These are phyloP conservation scores for Scheffersomyces cryptocercus DNA, from an alignment of 1,139 yeast species.

Conservation along the genomic window DNA sequence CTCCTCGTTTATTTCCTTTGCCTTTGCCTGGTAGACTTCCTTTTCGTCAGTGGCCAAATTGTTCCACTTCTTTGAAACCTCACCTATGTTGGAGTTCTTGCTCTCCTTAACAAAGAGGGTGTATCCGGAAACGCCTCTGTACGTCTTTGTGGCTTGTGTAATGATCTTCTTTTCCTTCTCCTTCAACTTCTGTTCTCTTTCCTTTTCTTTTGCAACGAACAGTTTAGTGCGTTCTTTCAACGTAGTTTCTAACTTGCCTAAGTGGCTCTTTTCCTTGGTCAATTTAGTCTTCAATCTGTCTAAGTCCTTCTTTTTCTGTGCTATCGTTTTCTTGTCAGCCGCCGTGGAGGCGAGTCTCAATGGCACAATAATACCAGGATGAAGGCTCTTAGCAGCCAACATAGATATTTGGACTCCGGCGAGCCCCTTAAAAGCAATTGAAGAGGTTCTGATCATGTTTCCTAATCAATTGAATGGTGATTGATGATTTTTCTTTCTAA, in stretches of 20 bases:
- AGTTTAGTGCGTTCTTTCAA: constrained; percentile 18
- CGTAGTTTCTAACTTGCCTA: constrained; percentile 20
- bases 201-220: constrained; percentile 13
- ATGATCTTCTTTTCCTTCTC: constrained; percentile 20
- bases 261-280: constrained; percentile 24
- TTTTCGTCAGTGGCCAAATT: constrained; percentile 28
- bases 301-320: constrained; percentile 12
- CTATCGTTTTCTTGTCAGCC: constrained; percentile 9
- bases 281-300: constrained; percentile 17
- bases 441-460: no score
- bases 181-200: constrained; percentile 15
- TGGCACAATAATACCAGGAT: no score
- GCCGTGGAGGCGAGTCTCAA: constrained; percentile 1
- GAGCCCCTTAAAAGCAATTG: no score
- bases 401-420: no score
- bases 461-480: no score
- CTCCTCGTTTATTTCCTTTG: constrained; percentile 30
- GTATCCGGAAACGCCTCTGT: constrained; percentile 28
- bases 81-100: constrained; percentile 14
- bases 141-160: constrained; percentile 28
- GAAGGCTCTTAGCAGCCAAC: no score
- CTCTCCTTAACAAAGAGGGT: constrained; percentile 30
- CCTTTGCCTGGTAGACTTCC: constrained; percentile 22
- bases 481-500: no score
- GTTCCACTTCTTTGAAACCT: constrained; percentile 24